Conservation (phyloP, 2,329 filamentous ascomycete species). For the Xylariaceae sp. region DNA sequence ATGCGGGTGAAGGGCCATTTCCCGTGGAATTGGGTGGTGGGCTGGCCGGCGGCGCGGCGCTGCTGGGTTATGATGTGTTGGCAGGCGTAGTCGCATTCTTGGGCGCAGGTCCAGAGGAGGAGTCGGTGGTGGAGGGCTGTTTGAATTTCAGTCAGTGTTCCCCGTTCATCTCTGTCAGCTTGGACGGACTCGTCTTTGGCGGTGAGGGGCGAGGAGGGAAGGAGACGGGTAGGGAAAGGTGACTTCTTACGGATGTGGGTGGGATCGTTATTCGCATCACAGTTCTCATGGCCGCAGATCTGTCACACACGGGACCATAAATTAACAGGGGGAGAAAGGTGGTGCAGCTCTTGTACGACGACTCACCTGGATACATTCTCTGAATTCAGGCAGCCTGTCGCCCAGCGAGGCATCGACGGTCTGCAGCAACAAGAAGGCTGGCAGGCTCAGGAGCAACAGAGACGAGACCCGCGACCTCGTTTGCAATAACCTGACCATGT, state of each 20-base stretch:
- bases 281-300: conserved; percentile 81
- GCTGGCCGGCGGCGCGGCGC: conserved; percentile 62
- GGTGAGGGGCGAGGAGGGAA: conserved; percentile 7
- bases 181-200: conserved; percentile 5
- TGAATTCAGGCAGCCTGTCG: conserved; percentile 83
- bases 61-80: conserved; percentile 82
- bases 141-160: no score
- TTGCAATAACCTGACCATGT: conserved; percentile 22
- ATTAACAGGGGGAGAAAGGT: no score
- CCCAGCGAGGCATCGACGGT: conserved; percentile 69
- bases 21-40: conserved; percentile 89
- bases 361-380: conserved; percentile 75
- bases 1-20: conserved; percentile 97
- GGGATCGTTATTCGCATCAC: conserved; percentile 54
- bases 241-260: conserved; percentile 64
- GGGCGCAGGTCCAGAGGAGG: conserved; percentile 85
- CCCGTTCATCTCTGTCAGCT: background rate
- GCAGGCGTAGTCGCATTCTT: conserved; percentile 97
- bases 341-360: no score
- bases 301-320: no score
- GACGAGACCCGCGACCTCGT: conserved; percentile 13
- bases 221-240: conserved; percentile 6
- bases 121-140: conserved; percentile 79
- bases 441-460: conserved; percentile 32
- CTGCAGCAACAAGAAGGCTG: conserved; percentile 37